These are phyloP conservation scores for Cyberlindnera japonica DNA, from an alignment of 805 yeast species.

Conservation along the genomic window DNA sequence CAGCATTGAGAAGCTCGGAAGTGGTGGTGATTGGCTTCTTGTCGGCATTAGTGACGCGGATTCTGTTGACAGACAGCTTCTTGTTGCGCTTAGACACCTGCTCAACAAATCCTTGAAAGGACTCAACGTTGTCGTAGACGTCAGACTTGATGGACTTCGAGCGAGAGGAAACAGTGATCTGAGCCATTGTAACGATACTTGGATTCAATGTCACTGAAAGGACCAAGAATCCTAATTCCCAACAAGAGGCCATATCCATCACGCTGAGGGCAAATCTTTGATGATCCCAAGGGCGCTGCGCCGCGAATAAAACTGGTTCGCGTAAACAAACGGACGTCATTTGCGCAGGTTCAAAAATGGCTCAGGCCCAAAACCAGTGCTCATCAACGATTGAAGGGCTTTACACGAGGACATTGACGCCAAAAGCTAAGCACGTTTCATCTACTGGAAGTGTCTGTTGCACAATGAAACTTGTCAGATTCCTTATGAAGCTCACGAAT, in stretches of 20 bases:
- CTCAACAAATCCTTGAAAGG: slow-evolving; percentile 40
- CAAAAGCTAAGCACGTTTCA: too few species aligned
- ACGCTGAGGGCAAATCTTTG: too few species aligned
- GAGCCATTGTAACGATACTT: slow-evolving; percentile 11
- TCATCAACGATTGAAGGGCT: too few species aligned
- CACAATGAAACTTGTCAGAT: slow-evolving; percentile 62
- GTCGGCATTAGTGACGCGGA: slow-evolving; percentile 43
- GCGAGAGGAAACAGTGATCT: slow-evolving; percentile 52
- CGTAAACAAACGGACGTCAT: background rate
- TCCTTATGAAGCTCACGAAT: slow-evolving; percentile 77
- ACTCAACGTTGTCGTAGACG: slow-evolving; percentile 27
- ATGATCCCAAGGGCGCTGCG: too few species aligned
- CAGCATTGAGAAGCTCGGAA: slow-evolving; percentile 16
- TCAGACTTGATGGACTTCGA: slow-evolving; percentile 53
- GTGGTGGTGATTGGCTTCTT: slow-evolving; percentile 18
- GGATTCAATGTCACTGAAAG: too few species aligned
- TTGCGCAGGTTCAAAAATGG: too few species aligned
- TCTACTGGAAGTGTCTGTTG: too few species aligned
- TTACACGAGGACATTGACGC: too few species aligned
- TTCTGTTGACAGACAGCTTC: slow-evolving; percentile 44
- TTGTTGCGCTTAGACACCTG: slow-evolving; percentile 43
- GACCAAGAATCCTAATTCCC: too few species aligned
- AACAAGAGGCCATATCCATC: too few species aligned
- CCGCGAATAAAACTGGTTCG: background rate
- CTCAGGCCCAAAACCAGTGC: too few species aligned